Conservation (phyloP, 2,329 filamentous ascomycete genomes). For the Xylaria sp. region DNA sequence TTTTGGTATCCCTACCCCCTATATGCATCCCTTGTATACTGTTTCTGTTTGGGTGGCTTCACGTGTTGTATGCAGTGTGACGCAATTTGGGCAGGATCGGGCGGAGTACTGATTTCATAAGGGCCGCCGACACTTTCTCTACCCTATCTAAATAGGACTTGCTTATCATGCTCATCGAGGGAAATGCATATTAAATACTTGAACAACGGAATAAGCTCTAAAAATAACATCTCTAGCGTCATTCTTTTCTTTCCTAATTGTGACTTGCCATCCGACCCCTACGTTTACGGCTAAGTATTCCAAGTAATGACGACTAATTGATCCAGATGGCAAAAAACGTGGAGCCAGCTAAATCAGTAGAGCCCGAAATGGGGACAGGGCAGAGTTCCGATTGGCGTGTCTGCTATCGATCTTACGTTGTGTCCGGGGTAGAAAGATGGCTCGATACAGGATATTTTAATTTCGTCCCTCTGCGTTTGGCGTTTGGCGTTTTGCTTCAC, state of each 20-base stretch:
- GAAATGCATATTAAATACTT: too few relatives aligned
- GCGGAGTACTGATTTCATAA: not conserved
- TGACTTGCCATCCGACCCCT: slow-evolving; percentile 4
- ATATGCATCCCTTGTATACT: too few relatives aligned
- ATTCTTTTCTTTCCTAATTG: not conserved
- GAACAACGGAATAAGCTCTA: too few relatives aligned
- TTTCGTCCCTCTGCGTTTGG: not conserved
- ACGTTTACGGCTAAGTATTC: not conserved
- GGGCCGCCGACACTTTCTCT: too few relatives aligned
- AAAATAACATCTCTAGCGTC: not conserved
- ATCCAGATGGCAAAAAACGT: slow-evolving; percentile 1
- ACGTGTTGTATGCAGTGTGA: slow-evolving; percentile 19
- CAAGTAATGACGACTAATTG: slow-evolving; percentile 9
- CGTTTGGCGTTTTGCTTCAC: not conserved
- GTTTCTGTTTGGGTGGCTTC: too few relatives aligned
- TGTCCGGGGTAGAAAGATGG: slow-evolving; percentile 1
- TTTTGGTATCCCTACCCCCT: too few relatives aligned
- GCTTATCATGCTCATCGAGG: too few relatives aligned
- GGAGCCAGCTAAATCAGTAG: not conserved
- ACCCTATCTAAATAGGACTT: too few relatives aligned
- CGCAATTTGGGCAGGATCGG: slow-evolving; percentile 5
- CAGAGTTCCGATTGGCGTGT: slow-evolving; percentile 16
- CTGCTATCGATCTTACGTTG: not conserved
- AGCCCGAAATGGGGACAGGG: not conserved
- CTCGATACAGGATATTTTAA: not conserved